Percentiles rank a stretch among this genome's conserved stretches.
Evolutionary conservation across 352 stramenopile species (phyloP).

Genomic region (Phytophthora fragariae): DNA sequence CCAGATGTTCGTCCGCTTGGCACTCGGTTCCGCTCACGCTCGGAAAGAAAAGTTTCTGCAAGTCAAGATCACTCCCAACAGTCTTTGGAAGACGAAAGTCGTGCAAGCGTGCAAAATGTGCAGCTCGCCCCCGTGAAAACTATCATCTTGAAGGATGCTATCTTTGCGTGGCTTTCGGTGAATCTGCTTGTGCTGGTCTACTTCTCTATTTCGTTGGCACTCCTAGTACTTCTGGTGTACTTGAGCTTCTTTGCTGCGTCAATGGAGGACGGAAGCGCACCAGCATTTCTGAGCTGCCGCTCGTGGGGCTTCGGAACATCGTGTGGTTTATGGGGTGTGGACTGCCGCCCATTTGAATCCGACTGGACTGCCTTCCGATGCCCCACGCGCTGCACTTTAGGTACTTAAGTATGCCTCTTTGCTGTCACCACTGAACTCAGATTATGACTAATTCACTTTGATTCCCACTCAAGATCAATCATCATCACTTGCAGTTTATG

Average conservation of each 20-base stretch:
- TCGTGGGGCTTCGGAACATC: constrained; percentile 68
- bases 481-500: constrained; percentile 68
- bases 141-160: constrained; percentile 13
- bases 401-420: constrained; percentile 26
- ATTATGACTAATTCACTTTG: constrained; percentile 3
- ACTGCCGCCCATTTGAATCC: constrained; percentile 69
- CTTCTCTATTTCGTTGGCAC: constrained; percentile 41
- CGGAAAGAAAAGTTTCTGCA: constrained; percentile 16
- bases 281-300: constrained; percentile 73
- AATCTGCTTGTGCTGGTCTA: constrained; percentile 59
- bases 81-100: constrained; percentile 11
- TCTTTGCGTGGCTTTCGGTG: constrained; percentile 24
- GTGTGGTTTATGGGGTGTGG: constrained; percentile 71
- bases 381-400: constrained; percentile 68
- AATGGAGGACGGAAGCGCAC: constrained; percentile 55
- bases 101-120: constrained; percentile 7
- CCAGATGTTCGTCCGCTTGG: constrained; percentile 23
- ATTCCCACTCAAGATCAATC: constrained; percentile 59
- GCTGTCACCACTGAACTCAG: not conserved
- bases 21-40: constrained; percentile 8
- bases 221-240: constrained; percentile 72
- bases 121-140: not conserved
- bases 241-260: constrained; percentile 79
- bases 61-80: constrained; percentile 6
- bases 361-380: constrained; percentile 75